Percentiles rank a stretch among this genome's conserved stretches.
phyloP scores from a whole-genome alignment of 495 filamentous ascomycete genomes.

The Hamigera avellanea region DNA sequence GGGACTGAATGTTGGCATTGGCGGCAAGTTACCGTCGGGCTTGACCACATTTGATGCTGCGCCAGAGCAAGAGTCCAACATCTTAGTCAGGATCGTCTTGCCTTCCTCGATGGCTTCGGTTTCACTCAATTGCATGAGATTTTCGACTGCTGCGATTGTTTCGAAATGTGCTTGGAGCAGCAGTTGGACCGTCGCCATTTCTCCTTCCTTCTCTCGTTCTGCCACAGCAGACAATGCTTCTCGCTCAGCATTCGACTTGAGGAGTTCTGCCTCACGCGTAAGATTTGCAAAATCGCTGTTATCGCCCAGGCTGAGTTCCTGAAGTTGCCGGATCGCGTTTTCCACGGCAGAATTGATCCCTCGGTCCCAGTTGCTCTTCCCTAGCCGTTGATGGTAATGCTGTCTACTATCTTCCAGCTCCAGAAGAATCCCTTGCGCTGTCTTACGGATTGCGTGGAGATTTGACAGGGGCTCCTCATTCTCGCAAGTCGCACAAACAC shows the following conservation, averaged over 20 bases:
- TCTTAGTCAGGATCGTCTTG: conserved; percentile 62
- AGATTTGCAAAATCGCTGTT: conserved; percentile 60
- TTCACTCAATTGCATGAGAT: conserved; percentile 69
- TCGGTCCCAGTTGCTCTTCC: conserved; percentile 75
- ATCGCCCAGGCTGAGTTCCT: conserved; percentile 60
- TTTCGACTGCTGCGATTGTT: conserved; percentile 67
- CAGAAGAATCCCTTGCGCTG: conserved; percentile 72
- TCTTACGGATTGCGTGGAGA: conserved; percentile 68
- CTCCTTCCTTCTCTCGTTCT: conserved; percentile 74
- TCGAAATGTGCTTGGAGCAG: conserved; percentile 87
- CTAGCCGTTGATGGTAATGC: conserved; percentile 73
- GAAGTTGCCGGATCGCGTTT: conserved; percentile 68
- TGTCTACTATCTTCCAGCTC: conserved; percentile 85
- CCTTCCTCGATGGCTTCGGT: conserved; percentile 70
- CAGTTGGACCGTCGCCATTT: conserved; percentile 65
- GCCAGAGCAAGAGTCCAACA: conserved; percentile 63
- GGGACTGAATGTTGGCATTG: conserved; percentile 49
- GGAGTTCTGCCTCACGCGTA: conserved; percentile 67
- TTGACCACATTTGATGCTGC: conserved; percentile 76
- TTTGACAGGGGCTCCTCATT: conserved; percentile 53
- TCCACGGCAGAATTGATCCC: conserved; percentile 77
- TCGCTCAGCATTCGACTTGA: conserved; percentile 72
- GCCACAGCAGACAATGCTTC: conserved; percentile 67
- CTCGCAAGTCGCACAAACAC: conserved; percentile 60
- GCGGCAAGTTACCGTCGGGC: conserved; percentile 64